Evolutionary conservation across 1,284 basidiomycete genomes (phyloP), one percentile per base, ranked within the genome.

Genomic region (Ganoderma lingzhi): DNA sequence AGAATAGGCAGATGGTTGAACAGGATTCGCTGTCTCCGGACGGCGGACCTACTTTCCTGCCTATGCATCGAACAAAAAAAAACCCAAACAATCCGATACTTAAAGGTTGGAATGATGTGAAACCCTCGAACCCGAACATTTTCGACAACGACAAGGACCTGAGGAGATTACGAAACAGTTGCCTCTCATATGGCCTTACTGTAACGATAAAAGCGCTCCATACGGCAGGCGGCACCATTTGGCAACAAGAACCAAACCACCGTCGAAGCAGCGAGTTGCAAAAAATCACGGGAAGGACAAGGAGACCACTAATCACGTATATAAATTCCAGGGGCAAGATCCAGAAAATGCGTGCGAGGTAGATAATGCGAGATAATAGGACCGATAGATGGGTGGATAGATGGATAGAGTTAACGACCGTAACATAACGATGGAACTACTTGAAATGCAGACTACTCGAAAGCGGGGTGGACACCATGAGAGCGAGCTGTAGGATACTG

Each of bases 401-500:
- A 56, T 32, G 30, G 30, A 19, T 19, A 17, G 53, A 56, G 17
- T 56, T 6, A 56, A 41, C 37, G 19, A 41, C 37, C 58, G 17
- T 39, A n/a, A 12, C 35, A 39, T 39, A 60, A 19, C 35, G n/a
- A 60, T 28, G n/a, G 58, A 35, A 39, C 35, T 35, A n/a, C 56
- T 32, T 9, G 9, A 60, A 41, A 17, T 23, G 35, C n/a, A 10
- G 35, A 56, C 28, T 41, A 56, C 48, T 51, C 48, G 48, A 59
- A 59, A 23, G 17, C n/a, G 35, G 32, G 17, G n/a, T 9, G 35
- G 35, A 59, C 42, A 30, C 44, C 45, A 37, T 42, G 17, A 58
- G 15, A 64, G 60, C 37, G 15, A 63, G 60, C 42, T 64, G 37
- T 63, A 61, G 70, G 53, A 62, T 62, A 63, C n/a, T 66, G 23